These are phyloP conservation scores for Nicotiana sylvestris DNA, from an alignment of 257 asterid genomes.

Conservation along the genomic window DNA sequence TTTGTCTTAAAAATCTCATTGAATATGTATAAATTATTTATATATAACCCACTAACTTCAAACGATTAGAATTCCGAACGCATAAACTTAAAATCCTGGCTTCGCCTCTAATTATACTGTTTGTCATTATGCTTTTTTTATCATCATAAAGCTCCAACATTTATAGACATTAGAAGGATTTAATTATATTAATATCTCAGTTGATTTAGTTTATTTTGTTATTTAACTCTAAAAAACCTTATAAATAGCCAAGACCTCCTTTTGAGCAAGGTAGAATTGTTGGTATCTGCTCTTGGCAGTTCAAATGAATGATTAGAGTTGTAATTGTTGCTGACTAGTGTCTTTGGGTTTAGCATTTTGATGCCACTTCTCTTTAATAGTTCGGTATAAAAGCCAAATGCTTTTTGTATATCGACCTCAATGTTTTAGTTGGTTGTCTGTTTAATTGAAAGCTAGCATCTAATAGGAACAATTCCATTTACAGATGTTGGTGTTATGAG, in stretches of 20 bases:
- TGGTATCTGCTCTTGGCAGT: background rate
- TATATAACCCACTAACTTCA: no score
- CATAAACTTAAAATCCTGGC: no score
- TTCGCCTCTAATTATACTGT: no score
- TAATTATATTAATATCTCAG: background rate
- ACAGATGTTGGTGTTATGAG: conserved; percentile 82
- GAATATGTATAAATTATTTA: no score
- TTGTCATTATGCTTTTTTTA: background rate
- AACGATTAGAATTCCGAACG: no score
- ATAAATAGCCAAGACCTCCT: background rate
- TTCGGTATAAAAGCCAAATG: background rate
- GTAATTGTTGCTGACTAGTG: background rate
- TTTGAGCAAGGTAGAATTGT: background rate
- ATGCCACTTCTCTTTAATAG: background rate
- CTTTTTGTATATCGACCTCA: background rate
- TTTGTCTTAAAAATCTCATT: no score
- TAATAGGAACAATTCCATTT: background rate
- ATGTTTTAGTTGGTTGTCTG: background rate
- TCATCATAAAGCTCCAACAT: background rate
- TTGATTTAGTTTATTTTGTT: background rate
- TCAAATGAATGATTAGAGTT: background rate
- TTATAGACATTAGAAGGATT: background rate
- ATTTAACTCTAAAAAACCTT: background rate
- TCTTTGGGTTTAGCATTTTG: conserved; percentile 2
- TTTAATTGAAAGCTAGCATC: background rate